Evolutionary conservation across 192 early-diverging fungal species (phyloP).

Genomic region (Gryganskiella cystojenkinii): DNA sequence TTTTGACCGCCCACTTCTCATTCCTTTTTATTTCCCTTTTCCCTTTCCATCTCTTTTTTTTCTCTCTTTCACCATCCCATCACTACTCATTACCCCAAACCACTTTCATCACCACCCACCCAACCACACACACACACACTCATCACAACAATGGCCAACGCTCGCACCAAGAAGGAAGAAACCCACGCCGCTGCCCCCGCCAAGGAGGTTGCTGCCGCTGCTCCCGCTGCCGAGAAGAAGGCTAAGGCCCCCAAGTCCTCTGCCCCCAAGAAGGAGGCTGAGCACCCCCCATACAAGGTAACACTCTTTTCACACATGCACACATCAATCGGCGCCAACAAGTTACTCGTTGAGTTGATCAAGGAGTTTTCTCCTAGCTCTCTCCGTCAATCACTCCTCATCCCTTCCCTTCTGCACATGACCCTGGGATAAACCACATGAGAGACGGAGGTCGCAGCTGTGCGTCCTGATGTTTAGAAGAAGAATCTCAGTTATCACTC

Average conservation of each 20-base stretch:
- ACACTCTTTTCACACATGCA: background rate
- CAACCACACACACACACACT: conserved; percentile 3
- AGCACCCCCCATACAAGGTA: conserved; percentile 57
- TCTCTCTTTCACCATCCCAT: conserved; percentile 5
- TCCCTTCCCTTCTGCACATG: too few relatives aligned
- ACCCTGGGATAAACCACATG: too few relatives aligned
- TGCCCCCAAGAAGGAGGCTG: conserved; percentile 53
- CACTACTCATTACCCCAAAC: conserved; percentile 1
- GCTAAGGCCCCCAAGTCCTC: conserved; percentile 28
- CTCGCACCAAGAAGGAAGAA: conserved; percentile 56
- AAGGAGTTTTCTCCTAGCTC: background rate
- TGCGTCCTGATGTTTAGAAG: too few relatives aligned
- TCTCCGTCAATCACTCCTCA: too few relatives aligned
- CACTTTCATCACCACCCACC: background rate
- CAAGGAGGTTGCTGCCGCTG: conserved; percentile 25
- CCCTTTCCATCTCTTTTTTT: conserved; percentile 5
- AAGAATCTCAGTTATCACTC: too few relatives aligned
- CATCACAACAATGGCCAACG: conserved; percentile 29
- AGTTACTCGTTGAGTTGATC: background rate
- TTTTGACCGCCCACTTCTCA: background rate
- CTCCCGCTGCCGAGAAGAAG: conserved; percentile 22
- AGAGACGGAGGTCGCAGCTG: too few relatives aligned
- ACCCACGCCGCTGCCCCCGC: conserved; percentile 34
- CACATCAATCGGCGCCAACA: background rate
- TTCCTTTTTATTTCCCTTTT: conserved; percentile 1